A percentile compares a stretch with the other conserved stretches of the same genome.
phyloP scores from a whole-genome alignment of 768 basidiomycete species.

The Mycena leptocephala region DNA sequence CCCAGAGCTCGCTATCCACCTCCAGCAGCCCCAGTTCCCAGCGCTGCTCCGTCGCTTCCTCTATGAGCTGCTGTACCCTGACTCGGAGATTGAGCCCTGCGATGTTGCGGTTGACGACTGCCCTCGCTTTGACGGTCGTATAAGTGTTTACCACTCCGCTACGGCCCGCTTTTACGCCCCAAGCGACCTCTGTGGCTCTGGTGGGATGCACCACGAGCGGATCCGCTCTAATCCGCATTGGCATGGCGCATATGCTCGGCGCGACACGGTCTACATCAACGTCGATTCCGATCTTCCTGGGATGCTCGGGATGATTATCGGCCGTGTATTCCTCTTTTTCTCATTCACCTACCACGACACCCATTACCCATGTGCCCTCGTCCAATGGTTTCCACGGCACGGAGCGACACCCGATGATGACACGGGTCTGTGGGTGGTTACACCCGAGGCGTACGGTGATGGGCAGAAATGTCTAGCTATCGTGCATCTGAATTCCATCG shows the following conservation, averaged over 20 bases:
- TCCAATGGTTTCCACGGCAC: background rate
- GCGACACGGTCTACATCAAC: background rate
- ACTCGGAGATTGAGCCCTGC: background rate
- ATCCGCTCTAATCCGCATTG: background rate
- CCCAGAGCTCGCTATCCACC: background rate
- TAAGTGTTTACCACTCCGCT: background rate
- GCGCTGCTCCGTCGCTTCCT: background rate
- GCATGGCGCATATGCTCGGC: background rate
- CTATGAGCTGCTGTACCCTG: background rate
- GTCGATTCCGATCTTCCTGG: background rate
- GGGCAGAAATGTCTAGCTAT: slow-evolving; percentile 19
- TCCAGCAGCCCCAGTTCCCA: background rate
- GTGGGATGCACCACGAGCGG: background rate
- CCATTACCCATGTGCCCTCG: background rate
- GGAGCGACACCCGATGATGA: background rate
- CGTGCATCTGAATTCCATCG: slow-evolving; percentile 48
- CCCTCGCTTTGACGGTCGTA: background rate
- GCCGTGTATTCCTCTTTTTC: background rate
- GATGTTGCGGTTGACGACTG: background rate
- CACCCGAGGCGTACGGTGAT: slow-evolving; percentile 11
- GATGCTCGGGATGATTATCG: background rate
- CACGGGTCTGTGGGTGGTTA: slow-evolving; percentile 20
- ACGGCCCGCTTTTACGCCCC: background rate
- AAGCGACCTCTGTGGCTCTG: background rate
- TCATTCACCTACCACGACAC: background rate